phyloP scores from a whole-genome alignment of 768 basidiomycete species.

The Rhodotorula kratochvilovae region DNA sequence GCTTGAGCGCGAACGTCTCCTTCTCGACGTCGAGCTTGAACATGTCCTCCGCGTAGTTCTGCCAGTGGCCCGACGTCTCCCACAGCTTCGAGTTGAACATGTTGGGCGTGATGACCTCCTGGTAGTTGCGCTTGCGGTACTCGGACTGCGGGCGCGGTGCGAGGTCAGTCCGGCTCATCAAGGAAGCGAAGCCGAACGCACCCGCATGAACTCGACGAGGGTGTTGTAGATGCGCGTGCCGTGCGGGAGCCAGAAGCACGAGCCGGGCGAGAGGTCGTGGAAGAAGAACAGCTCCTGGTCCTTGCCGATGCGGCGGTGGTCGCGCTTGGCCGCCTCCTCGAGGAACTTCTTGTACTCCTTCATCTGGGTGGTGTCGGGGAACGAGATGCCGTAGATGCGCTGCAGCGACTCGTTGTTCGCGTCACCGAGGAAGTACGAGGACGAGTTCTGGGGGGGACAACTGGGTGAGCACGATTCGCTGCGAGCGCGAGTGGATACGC shows the following conservation, averaged over 20 bases:
- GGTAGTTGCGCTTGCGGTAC: slow-evolving; percentile 91
- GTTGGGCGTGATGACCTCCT: slow-evolving; percentile 97
- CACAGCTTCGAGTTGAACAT: slow-evolving; percentile 95
- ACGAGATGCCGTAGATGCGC: slow-evolving; percentile 95
- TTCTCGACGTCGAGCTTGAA: slow-evolving; percentile 91
- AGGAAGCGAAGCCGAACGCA: slow-evolving; percentile 49
- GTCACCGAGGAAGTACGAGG: slow-evolving; percentile 96
- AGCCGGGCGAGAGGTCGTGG: slow-evolving; percentile 91
- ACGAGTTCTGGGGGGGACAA: slow-evolving; percentile 66
- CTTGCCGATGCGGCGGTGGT: slow-evolving; percentile 93
- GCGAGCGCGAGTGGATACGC: slow-evolving; percentile 10
- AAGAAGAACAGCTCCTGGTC: slow-evolving; percentile 99
- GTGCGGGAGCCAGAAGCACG: slow-evolving; percentile 93
- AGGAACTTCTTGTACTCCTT: slow-evolving; percentile 92
- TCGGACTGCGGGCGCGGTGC: slow-evolving; percentile 57
- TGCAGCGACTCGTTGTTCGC: slow-evolving; percentile 88
- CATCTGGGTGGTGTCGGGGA: slow-evolving; percentile 95
- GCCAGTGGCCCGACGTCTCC: slow-evolving; percentile 97
- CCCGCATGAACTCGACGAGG: slow-evolving; percentile 82
- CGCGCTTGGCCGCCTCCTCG: slow-evolving; percentile 94
- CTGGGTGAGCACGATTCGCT: background rate
- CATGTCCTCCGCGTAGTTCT: slow-evolving; percentile 98
- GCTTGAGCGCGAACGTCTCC: slow-evolving; percentile 81
- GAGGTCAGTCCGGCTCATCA: background rate
- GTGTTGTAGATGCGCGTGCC: slow-evolving; percentile 96